Conservation (phyloP, 345 rosid species). For the Murraya koenigii region DNA sequence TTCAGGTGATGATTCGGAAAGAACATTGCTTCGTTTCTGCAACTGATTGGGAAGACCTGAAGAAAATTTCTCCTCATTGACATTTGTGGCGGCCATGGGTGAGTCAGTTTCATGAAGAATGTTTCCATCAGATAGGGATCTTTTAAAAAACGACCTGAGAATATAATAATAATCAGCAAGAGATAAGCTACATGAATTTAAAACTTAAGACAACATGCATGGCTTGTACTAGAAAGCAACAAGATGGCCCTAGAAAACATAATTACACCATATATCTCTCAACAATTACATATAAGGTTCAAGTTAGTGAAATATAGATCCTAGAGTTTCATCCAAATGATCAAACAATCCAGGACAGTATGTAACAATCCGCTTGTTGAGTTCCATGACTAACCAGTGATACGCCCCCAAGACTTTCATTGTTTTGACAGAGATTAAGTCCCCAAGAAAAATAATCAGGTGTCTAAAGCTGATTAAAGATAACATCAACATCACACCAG, state of each 20-base stretch:
- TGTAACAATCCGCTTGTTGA: background rate
- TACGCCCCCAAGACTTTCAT: background rate
- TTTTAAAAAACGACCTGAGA: conserved; percentile 68
- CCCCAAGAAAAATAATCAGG: background rate
- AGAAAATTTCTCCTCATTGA: conserved; percentile 42
- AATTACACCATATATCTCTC: background rate
- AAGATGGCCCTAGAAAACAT: background rate
- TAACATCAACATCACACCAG: background rate
- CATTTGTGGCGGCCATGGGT: conserved; percentile 45
- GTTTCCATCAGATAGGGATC: conserved; percentile 95
- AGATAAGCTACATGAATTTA: conserved; percentile 8
- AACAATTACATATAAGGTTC: background rate
- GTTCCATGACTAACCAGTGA: background rate
- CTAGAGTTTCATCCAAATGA: background rate
- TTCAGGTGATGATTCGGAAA: conserved; percentile 85
- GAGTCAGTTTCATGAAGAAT: conserved; percentile 50
- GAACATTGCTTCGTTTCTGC: conserved; percentile 41
- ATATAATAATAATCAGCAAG: conserved; percentile 15
- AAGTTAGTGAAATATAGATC: background rate
- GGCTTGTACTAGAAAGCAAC: background rate
- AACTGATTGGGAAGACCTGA: conserved; percentile 44
- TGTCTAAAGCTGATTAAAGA: background rate
- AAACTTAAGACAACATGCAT: background rate
- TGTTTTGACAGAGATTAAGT: background rate
- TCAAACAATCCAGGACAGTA: conserved; percentile 9